These are phyloP conservation scores for Ophiostoma pallidulum DNA, from an alignment of 2,329 filamentous ascomycete genomes.

Conservation along the genomic window DNA sequence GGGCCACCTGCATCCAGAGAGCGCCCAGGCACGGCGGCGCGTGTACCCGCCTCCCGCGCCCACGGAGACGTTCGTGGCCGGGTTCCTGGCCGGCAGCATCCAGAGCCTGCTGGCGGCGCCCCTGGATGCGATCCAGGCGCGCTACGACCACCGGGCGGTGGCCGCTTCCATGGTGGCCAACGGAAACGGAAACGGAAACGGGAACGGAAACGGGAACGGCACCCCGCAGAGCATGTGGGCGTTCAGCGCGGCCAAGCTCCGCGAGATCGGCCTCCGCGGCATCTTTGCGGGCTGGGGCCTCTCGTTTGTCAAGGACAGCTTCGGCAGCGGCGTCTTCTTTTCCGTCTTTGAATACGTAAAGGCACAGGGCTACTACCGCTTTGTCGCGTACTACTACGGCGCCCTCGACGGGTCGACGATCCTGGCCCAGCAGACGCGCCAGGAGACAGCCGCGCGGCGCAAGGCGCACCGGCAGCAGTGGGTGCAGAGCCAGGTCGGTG, in stretches of 20 bases:
- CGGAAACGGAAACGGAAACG: too few relatives aligned
- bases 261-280: constrained; percentile 62
- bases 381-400: constrained; percentile 62
- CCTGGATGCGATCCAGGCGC: constrained; percentile 64
- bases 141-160: constrained; percentile 52
- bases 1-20: constrained; percentile 56
- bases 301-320: constrained; percentile 58
- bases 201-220: too few relatives aligned
- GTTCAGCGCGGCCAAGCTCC: constrained; percentile 56
- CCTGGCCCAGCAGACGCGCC: constrained; percentile 10
- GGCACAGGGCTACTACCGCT: constrained; percentile 62
- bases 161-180: constrained; percentile 24
- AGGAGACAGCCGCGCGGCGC: constrained; percentile 37
- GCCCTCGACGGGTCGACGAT: constrained; percentile 43
- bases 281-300: constrained; percentile 67
- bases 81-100: constrained; percentile 57
- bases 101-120: constrained; percentile 67
- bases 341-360: constrained; percentile 68
- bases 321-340: constrained; percentile 65
- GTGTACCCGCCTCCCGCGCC: constrained; percentile 61
- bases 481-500: constrained; percentile 58
- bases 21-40: constrained; percentile 44
- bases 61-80: constrained; percentile 56
- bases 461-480: constrained; percentile 1
- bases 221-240: constrained; percentile 58